Base-by-base conservation (phyloP, 2,329 filamentous ascomycete species). In the Aureobasidium sp. region DNA sequence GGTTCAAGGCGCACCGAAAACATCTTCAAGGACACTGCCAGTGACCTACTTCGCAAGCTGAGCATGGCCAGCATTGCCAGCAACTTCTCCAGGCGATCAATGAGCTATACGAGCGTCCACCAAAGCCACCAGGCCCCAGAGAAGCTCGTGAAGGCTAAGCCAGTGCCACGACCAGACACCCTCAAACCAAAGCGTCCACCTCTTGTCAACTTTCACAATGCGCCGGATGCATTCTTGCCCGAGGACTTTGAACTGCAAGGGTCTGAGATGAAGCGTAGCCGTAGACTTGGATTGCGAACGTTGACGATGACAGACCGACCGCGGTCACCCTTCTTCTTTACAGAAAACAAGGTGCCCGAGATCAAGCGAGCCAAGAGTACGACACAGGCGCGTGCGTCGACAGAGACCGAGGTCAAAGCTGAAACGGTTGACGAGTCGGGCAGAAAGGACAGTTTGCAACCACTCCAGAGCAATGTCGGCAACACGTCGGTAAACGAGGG, bases 41-140 rank as follows among this genome's bases (percentile, higher is more conserved):
- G 90, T 39, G 89, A 89, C 0, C 84, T 96, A 70, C 96, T 96
- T 78, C 84, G 91, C 58, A 95, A 92, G 72, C 82, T 97, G 65
- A 96, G 90, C 74, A 87, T 90, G 69, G 87, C 88, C 53, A 91
- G 87, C 72, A 88, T 94, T 66, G 83, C 89, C 15, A 87, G 84
- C 67, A 88, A 88, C 52, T 92, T 95, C 70, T 83, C 84, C 41
- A 89, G 87, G 67, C 84, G 88, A 62, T 88, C 89, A 0, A 80
- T 79, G 42, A 89, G 87, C 66, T 77, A 78, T 66, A 78, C 75
- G 1, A 78, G 75, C 63, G 68, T 76, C 53, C 74, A 64, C 67
- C 41, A 64, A 57, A 34, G 67, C 25, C 34, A 45, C n/a, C 31
- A 29, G 12, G 29, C 44, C 12, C 31, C 41, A 12, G 55, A 45